Evolutionary conservation across 805 yeast species (phyloP).

Genomic region (Spathaspora arborariae): DNA sequence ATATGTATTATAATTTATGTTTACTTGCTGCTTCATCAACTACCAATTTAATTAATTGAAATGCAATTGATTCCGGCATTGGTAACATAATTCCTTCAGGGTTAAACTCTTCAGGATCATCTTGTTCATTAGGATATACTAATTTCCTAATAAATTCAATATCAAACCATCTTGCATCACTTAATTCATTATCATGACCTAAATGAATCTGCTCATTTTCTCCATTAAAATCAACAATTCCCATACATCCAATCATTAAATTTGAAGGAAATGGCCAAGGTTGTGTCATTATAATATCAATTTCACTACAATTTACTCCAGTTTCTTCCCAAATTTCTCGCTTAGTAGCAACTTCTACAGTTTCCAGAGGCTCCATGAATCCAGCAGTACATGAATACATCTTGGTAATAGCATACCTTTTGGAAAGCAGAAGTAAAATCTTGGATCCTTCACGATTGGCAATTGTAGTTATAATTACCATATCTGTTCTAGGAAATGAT

Average conservation of each 20-base stretch:
- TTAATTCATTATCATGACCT: constrained; percentile 81
- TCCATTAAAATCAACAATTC: constrained; percentile 67
- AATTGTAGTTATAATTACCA: constrained; percentile 80
- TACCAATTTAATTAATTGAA: constrained; percentile 38
- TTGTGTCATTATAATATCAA: constrained; percentile 68
- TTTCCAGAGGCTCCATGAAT: constrained; percentile 92
- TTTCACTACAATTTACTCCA: constrained; percentile 62
- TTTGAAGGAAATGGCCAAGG: constrained; percentile 99
- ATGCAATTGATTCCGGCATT: constrained; percentile 41
- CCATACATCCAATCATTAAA: constrained; percentile 91
- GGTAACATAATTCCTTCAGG: constrained; percentile 42
- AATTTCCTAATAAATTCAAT: constrained; percentile 46
- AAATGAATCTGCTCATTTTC: constrained; percentile 60
- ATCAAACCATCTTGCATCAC: constrained; percentile 84
- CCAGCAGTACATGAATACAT: constrained; percentile 92
- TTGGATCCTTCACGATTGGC: constrained; percentile 57
- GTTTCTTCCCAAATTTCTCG: constrained; percentile 97
- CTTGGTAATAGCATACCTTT: constrained; percentile 47
- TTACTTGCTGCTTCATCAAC: constrained; percentile 22
- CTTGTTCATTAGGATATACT: constrained; percentile 15
- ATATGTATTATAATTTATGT: constrained; percentile 4
- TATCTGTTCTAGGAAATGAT: constrained; percentile 89
- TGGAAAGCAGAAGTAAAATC: constrained; percentile 67
- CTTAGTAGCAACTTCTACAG: constrained; percentile 80
- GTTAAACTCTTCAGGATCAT: constrained; percentile 18